A percentile compares a stretch with the other conserved stretches of the same genome.
These are phyloP conservation scores for Raffaelea arxii DNA, from an alignment of 2,329 filamentous ascomycete genomes.

Conservation along the genomic window DNA sequence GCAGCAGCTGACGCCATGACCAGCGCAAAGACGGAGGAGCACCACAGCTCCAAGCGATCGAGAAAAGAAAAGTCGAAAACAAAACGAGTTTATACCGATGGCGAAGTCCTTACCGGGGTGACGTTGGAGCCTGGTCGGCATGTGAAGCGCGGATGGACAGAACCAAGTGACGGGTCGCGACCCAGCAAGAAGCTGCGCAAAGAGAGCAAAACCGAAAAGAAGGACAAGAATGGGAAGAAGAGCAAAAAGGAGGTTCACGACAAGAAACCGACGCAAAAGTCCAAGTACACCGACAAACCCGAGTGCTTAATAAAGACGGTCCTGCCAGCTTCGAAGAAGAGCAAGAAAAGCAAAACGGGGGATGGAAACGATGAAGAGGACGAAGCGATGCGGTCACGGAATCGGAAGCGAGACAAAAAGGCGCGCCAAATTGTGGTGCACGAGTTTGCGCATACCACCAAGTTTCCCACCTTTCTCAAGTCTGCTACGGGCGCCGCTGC, in stretches of 20 bases:
- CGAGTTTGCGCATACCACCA: slow-evolving; percentile 79
- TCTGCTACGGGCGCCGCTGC: slow-evolving; percentile 32
- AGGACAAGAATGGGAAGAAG: slow-evolving; percentile 29
- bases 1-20: slow-evolving; percentile 13
- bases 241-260: slow-evolving; percentile 22
- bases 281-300: slow-evolving; percentile 69
- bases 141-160: slow-evolving; percentile 85
- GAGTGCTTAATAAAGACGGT: slow-evolving; percentile 82
- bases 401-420: slow-evolving; percentile 36
- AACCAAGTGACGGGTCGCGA: slow-evolving; percentile 36
- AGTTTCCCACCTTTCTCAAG: slow-evolving; percentile 75
- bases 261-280: slow-evolving; percentile 47
- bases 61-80: slow-evolving; percentile 11
- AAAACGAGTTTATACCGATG: no score
- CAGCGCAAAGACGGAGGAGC: neutral
- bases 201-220: slow-evolving; percentile 26
- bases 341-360: slow-evolving; percentile 15
- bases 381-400: slow-evolving; percentile 34
- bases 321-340: slow-evolving; percentile 37
- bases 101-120: slow-evolving; percentile 49
- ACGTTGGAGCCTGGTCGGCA: slow-evolving; percentile 64
- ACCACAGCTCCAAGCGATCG: slow-evolving; percentile 6
- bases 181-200: slow-evolving; percentile 14
- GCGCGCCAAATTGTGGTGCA: slow-evolving; percentile 59
- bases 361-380: slow-evolving; percentile 24